A percentile compares a stretch with the other conserved stretches of the same genome.
phyloP scores from a whole-genome alignment of 2,329 filamentous ascomycete species.

The Scedosporium minutisporum region DNA sequence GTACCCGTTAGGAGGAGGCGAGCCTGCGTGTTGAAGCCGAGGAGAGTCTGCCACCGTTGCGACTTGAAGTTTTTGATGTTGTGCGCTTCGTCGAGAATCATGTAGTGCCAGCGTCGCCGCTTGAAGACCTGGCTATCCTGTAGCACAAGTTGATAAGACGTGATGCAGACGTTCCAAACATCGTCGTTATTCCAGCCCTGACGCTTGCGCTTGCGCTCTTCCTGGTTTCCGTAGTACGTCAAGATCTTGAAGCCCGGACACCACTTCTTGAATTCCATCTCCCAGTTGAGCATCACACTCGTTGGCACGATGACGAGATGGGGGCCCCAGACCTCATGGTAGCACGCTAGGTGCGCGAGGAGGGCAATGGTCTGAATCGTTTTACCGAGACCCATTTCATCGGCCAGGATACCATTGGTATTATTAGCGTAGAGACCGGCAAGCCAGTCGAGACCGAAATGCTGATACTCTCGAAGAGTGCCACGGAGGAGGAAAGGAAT shows the following conservation, averaged over 20 bases:
- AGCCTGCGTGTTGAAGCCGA: conserved; percentile 85
- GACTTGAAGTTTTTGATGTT: conserved; percentile 99
- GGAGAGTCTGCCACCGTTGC: conserved; percentile 88
- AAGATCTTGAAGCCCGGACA: conserved; percentile 96
- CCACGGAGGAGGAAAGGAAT: conserved; percentile 79
- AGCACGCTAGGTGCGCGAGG: conserved; percentile 81
- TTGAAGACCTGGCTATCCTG: conserved; percentile 93
- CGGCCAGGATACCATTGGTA: conserved; percentile 91
- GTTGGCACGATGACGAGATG: conserved; percentile 95
- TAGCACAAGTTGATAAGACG: conserved; percentile 91
- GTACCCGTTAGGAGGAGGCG: conserved; percentile 86
- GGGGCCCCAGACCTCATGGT: conserved; percentile 88
- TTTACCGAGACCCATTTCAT: conserved; percentile 97
- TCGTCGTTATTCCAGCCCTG: conserved; percentile 90
- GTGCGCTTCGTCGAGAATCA: conserved; percentile 96
- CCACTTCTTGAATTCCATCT: conserved; percentile 99
- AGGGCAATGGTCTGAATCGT: conserved; percentile 97
- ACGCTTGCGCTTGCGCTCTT: conserved; percentile 84
- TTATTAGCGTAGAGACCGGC: conserved; percentile 84
- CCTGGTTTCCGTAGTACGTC: conserved; percentile 89
- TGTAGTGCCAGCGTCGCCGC: conserved; percentile 88
- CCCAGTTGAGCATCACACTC: conserved; percentile 98
- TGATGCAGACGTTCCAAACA: conserved; percentile 94
- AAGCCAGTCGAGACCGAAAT: conserved; percentile 94
- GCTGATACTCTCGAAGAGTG: conserved; percentile 88